Percentiles rank a stretch among this genome's conserved stretches.
These are phyloP conservation scores for Artemisia argyi DNA, from an alignment of 129 eudicot genomes.

Conservation along the genomic window DNA sequence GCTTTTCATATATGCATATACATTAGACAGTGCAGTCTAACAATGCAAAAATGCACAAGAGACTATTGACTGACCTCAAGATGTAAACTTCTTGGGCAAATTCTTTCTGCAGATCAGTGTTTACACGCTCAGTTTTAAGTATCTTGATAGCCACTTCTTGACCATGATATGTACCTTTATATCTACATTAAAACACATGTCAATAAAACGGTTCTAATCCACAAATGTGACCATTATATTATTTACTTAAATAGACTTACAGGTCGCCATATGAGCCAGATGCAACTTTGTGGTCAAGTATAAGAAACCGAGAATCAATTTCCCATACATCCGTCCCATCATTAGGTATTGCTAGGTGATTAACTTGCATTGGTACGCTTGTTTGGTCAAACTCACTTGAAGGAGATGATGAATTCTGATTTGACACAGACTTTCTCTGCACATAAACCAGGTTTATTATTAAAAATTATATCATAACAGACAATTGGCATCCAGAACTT, in stretches of 20 bases:
- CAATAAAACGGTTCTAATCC: constrained; percentile 11
- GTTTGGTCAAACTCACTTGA: constrained; percentile 50
- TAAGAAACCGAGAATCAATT: constrained; percentile 70
- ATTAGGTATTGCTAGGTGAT: constrained; percentile 71
- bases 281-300: constrained; percentile 85
- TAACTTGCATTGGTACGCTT: constrained; percentile 37
- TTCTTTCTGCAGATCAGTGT: constrained; percentile 81
- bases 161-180: constrained; percentile 88
- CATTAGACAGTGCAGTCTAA: neutral
- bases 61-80: constrained; percentile 65
- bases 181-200: constrained; percentile 46
- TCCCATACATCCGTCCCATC: constrained; percentile 99
- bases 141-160: constrained; percentile 98
- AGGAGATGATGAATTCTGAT: constrained; percentile 44
- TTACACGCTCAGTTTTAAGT: constrained; percentile 50
- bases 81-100: constrained; percentile 98
- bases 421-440: constrained; percentile 79
- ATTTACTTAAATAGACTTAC: constrained; percentile 48
- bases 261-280: constrained; percentile 95
- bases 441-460: constrained; percentile 20
- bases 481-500: neutral
- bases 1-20: neutral
- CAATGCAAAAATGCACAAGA: constrained; percentile 9
- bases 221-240: constrained; percentile 1
- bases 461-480: neutral